Conservation (phyloP, 225 moss, liverwort and hornwort species). For the Pseudisothecium myosuroides region DNA sequence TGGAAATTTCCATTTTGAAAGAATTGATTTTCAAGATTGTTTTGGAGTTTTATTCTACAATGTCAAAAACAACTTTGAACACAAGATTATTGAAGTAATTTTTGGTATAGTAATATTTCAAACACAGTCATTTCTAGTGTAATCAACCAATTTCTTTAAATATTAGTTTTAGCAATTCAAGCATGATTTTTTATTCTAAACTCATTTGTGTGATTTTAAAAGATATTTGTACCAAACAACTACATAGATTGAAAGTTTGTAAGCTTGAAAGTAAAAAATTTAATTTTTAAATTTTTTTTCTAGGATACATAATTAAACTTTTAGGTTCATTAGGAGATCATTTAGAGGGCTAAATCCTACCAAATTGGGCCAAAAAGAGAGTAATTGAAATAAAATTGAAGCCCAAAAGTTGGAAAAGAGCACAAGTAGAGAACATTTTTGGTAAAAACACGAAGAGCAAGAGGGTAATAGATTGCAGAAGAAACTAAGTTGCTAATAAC, state of each 20-base stretch:
- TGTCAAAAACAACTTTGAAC: neutral
- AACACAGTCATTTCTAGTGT: neutral
- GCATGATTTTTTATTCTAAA: neutral
- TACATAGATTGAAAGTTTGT: neutral
- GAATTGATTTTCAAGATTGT: neutral
- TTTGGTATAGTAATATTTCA: neutral
- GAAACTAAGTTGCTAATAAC: neutral
- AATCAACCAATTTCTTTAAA: neutral
- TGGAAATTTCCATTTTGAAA: neutral
- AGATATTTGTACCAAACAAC: neutral
- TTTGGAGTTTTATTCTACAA: neutral
- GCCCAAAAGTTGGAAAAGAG: neutral
- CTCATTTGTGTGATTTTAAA: neutral
- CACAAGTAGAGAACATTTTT: neutral
- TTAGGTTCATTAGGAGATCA: neutral
- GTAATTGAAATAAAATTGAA: neutral
- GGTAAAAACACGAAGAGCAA: neutral
- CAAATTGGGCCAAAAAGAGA: neutral
- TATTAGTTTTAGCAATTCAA: neutral
- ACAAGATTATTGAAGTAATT: neutral
- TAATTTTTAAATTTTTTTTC: accelerated
- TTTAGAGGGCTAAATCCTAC: no score
- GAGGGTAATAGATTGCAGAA: neutral
- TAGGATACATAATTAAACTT: neutral
- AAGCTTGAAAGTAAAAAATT: neutral